phyloP scores from a whole-genome alignment of 2,329 filamentous ascomycete species.

The Coniella lustricola region DNA sequence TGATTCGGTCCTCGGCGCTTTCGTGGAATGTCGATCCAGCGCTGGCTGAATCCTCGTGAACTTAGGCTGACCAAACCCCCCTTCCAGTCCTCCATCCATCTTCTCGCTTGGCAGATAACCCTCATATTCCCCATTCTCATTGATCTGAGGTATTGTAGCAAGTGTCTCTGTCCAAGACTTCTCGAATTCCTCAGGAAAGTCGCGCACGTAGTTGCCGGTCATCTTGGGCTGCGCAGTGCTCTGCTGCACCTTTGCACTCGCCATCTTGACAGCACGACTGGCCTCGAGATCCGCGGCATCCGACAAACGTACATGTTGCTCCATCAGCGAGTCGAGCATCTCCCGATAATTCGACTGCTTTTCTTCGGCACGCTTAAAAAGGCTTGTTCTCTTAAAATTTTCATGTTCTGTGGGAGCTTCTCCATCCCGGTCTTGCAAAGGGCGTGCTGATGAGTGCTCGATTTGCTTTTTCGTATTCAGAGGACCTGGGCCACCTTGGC shows the following conservation, averaged over 20 bases:
- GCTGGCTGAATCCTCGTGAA: constrained; percentile 20
- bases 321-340: constrained; percentile 26
- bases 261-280: constrained; percentile 19
- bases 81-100: constrained; percentile 14
- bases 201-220: constrained; percentile 42
- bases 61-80: constrained; percentile 2
- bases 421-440: background rate
- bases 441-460: background rate
- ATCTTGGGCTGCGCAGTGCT: constrained; percentile 19
- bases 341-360: constrained; percentile 20
- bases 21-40: constrained; percentile 18
- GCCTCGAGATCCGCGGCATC: constrained; percentile 25
- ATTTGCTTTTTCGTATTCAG: constrained; percentile 30
- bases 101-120: background rate
- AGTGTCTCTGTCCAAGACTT: constrained; percentile 31
- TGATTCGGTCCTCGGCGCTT: background rate
- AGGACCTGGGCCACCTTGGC: background rate
- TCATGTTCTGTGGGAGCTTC: constrained; percentile 26
- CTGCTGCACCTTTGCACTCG: constrained; percentile 13
- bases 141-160: constrained; percentile 1
- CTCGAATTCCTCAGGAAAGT: constrained; percentile 47
- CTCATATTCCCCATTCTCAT: background rate
- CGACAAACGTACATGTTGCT: constrained; percentile 22
- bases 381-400: constrained; percentile 15
- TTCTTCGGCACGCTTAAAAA: background rate